These are phyloP conservation scores for Globomyces sp. DNA, from an alignment of 371 early-diverging fungal genomes.

Conservation along the genomic window DNA sequence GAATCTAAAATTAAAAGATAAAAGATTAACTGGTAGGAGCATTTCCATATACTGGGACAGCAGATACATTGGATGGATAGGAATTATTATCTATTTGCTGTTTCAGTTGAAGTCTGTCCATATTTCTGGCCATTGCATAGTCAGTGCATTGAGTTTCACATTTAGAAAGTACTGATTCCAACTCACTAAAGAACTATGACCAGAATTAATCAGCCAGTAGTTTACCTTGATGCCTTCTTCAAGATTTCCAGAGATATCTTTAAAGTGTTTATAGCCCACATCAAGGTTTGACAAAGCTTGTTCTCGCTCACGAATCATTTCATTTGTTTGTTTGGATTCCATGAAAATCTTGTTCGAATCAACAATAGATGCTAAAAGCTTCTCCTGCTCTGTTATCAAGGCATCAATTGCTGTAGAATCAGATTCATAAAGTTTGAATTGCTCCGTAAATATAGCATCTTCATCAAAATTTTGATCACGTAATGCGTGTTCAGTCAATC, in stretches of 20 bases:
- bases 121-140: slow-evolving; percentile 64
- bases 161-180: slow-evolving; percentile 60
- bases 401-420: slow-evolving; percentile 55
- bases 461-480: slow-evolving; percentile 17
- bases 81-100: slow-evolving; percentile 12
- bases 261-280: slow-evolving; percentile 62
- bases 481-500: slow-evolving; percentile 22
- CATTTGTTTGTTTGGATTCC: slow-evolving; percentile 49
- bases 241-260: slow-evolving; percentile 63
- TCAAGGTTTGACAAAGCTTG: slow-evolving; percentile 68
- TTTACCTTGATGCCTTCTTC: slow-evolving; percentile 59
- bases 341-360: slow-evolving; percentile 63
- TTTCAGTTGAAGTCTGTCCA: slow-evolving; percentile 48
- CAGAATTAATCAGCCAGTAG: slow-evolving; percentile 16
- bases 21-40: background rate
- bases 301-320: slow-evolving; percentile 58
- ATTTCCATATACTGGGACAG: background rate
- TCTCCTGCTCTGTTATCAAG: slow-evolving; percentile 62
- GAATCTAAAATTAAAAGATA: background rate
- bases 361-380: slow-evolving; percentile 57
- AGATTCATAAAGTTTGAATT: slow-evolving; percentile 65
- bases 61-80: slow-evolving; percentile 6
- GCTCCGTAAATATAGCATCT: slow-evolving; percentile 59
- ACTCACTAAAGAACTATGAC: slow-evolving; percentile 66
- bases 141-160: slow-evolving; percentile 65